Conservation (phyloP, 345 rosid genomes). For the Rubroshorea leprosula region DNA sequence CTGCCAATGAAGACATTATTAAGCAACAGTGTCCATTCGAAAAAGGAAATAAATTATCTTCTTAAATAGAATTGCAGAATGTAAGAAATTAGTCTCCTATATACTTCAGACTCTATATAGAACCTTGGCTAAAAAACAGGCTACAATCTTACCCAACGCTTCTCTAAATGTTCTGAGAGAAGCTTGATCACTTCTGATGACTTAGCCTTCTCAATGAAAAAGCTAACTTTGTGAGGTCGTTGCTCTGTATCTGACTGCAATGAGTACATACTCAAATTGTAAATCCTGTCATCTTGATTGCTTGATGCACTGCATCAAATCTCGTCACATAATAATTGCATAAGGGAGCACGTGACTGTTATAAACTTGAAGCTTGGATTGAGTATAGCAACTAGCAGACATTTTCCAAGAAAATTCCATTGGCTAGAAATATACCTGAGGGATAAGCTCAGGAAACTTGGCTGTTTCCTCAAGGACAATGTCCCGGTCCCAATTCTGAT, state of each 20-base stretch:
- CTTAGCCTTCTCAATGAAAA: slow-evolving; percentile 47
- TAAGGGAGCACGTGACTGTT: not conserved
- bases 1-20: slow-evolving; percentile 26
- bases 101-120: not conserved
- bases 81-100: not conserved
- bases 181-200: slow-evolving; percentile 42
- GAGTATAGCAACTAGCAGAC: not conserved
- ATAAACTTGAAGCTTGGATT: too few species aligned
- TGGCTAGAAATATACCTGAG: slow-evolving; percentile 36
- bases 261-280: not conserved
- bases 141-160: slow-evolving; percentile 52
- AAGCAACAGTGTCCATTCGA: slow-evolving; percentile 1
- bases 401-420: not conserved
- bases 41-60: not conserved
- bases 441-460: slow-evolving; percentile 63
- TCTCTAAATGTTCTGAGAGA: slow-evolving; percentile 49
- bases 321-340: not conserved
- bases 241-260: slow-evolving; percentile 65
- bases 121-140: not conserved
- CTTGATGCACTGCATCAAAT: not conserved
- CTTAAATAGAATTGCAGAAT: not conserved
- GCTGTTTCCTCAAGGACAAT: slow-evolving; percentile 60
- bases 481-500: slow-evolving; percentile 63
- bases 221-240: slow-evolving; percentile 81
- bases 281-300: not conserved